phyloP scores from a whole-genome alignment of 169 alveolate genomes.

The Plasmodium fragile region DNA sequence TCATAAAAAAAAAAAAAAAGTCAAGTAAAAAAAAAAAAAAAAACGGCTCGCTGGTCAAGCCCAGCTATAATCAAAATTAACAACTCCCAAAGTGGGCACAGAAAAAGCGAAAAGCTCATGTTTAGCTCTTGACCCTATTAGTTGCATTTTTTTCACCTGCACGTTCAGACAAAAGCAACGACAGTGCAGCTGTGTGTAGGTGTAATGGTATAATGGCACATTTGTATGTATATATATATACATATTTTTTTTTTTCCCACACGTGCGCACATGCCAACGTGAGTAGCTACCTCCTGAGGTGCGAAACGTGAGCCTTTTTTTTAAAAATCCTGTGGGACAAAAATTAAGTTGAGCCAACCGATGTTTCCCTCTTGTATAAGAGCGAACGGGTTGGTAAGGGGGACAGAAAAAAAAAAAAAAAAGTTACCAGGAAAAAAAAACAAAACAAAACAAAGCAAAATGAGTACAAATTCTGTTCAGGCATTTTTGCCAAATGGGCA shows the following conservation, averaged over 20 bases:
- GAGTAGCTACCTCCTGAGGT: constrained; percentile 13
- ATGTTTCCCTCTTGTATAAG: neutral
- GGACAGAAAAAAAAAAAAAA: neutral
- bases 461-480: neutral
- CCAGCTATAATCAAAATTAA: neutral
- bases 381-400: neutral
- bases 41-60: neutral
- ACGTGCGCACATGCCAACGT: neutral
- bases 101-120: neutral
- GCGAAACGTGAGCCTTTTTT: constrained; percentile 17
- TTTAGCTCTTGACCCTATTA: neutral
- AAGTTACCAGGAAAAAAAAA: neutral
- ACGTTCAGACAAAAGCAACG: neutral
- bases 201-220: neutral
- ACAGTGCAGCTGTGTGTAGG: neutral
- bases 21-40: neutral
- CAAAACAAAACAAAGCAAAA: neutral
- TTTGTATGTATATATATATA: neutral
- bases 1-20: neutral
- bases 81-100: neutral
- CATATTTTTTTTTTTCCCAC: constrained; percentile 7
- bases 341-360: neutral
- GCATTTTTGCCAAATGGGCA: neutral
- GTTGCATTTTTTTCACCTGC: neutral
- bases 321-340: neutral